phyloP scores from a whole-genome alignment of 139 green algal species.

The Chlamydomonas schloesseri region DNA sequence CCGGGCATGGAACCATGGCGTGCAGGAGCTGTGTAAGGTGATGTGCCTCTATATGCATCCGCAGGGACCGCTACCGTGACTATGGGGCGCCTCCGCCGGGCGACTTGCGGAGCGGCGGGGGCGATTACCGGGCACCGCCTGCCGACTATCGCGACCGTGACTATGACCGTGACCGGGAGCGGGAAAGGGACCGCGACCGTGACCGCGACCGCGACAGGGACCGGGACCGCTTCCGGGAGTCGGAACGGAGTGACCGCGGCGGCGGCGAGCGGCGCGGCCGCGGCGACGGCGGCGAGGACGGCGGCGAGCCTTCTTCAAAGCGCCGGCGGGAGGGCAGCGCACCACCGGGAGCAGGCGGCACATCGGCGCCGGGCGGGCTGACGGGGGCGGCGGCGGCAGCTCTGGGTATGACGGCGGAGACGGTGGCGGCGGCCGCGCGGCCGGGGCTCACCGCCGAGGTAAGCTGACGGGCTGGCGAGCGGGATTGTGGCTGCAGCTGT shows the following conservation, averaged over 20 bases:
- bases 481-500: neutral
- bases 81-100: neutral
- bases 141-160: neutral
- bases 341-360: neutral
- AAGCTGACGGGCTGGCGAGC: neutral
- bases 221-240: neutral
- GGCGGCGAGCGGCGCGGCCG: neutral
- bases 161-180: neutral
- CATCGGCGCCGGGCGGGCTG: neutral
- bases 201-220: neutral
- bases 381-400: constrained; percentile 3
- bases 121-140: neutral
- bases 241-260: neutral
- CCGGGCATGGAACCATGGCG: no score
- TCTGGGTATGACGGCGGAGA: constrained; percentile 5
- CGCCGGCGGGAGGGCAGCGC: neutral
- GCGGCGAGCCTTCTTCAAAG: neutral
- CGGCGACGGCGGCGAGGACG: neutral
- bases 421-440: neutral
- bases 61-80: constrained; percentile 18
- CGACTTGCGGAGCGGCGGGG: neutral
- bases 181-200: constrained; percentile 32
- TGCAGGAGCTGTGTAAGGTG: no score
- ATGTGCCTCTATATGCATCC: neutral
- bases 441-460: constrained; percentile 27